These are phyloP conservation scores for Cytospora mali DNA, from an alignment of 2,329 filamentous ascomycete species.

Conservation along the genomic window DNA sequence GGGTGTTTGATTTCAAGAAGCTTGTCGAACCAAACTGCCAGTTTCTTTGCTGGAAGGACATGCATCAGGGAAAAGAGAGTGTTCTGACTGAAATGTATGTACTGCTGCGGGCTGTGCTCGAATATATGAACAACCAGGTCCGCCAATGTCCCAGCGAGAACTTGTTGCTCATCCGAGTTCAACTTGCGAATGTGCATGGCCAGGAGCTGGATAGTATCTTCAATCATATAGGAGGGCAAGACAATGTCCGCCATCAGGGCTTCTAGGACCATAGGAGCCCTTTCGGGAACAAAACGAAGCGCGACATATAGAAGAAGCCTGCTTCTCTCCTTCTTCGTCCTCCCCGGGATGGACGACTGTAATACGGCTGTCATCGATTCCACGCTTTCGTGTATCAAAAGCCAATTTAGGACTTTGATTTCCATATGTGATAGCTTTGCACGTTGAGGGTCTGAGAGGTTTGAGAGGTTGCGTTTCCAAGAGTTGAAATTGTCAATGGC, in stretches of 20 bases:
- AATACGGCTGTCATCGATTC: slow-evolving; percentile 41
- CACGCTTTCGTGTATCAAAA: slow-evolving; percentile 37
- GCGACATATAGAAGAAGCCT: slow-evolving; percentile 39
- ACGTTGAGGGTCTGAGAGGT: neutral
- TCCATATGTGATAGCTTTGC: slow-evolving; percentile 26
- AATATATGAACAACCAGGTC: slow-evolving; percentile 28
- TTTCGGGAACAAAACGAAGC: slow-evolving; percentile 29
- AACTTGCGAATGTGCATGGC: slow-evolving; percentile 15
- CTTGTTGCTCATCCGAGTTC: neutral
- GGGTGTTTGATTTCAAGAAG: slow-evolving; percentile 36
- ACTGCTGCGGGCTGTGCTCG: slow-evolving; percentile 18
- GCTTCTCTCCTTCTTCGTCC: slow-evolving; percentile 35
- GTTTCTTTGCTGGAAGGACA: slow-evolving; percentile 29
- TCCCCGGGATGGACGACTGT: slow-evolving; percentile 30
- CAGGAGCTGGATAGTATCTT: slow-evolving; percentile 30
- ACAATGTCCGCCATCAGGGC: slow-evolving; percentile 28
- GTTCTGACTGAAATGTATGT: slow-evolving; percentile 42
- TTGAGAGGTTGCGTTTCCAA: slow-evolving; percentile 1
- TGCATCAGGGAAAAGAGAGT: slow-evolving; percentile 35
- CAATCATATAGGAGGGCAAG: slow-evolving; percentile 29
- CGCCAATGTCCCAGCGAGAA: slow-evolving; percentile 21
- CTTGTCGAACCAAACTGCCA: slow-evolving; percentile 40
- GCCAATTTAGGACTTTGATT: slow-evolving; percentile 33
- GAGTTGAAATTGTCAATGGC: neutral
- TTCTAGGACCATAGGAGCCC: slow-evolving; percentile 29